Evolutionary conservation across 2,329 filamentous ascomycete species (phyloP), one percentile per base, ranked within the genome.

Genomic region (Beauveria bassiana): DNA sequence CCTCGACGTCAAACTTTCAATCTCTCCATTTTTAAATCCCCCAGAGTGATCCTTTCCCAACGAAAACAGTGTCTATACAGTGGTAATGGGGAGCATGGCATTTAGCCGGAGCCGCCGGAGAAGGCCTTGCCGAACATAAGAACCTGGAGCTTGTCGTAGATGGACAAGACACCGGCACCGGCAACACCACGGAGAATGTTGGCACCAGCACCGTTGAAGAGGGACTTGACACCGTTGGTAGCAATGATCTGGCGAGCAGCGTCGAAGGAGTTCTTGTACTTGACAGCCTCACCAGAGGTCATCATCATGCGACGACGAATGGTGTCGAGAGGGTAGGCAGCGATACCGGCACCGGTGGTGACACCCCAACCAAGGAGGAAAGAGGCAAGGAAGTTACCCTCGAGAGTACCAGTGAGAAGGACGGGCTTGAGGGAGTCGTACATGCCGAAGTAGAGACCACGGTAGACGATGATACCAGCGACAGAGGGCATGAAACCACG

Each of bases 251-350:
- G 91, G 81, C 85, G 86, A 81, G 87, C 93, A 77, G 95, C 95
- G 82, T 99, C 95, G 74, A 98, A 74, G 71, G 95, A 96, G 78
- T 87, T 90, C 81, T 89, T 91, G 91, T 99, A 99, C 91, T 99
- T 99, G 88, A 99, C 95, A 85, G 95, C 95, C 91, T 96, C 84
- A 81, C 86, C 85, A 69, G 84, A 88, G 74, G 95, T 99, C 95
- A 99, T 99, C 95, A 99, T 99, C 95, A 99, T 99, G 85, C 95
- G 95, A 88, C 95, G 93, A 87, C 95, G 95, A 86, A 99, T 92
- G 77, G 95, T 99, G 83, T 99, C 95, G 78, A 99, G 92, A 84
- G 95, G 95, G 87, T 99, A 99, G 76, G 95, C 98, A 83, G 95
- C 95, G 81, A 99, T 96, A 96, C 95, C 95, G 81, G 95, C 95